Conservation (phyloP, 2,329 filamentous ascomycete species). For the Penicillium brasilianum region DNA sequence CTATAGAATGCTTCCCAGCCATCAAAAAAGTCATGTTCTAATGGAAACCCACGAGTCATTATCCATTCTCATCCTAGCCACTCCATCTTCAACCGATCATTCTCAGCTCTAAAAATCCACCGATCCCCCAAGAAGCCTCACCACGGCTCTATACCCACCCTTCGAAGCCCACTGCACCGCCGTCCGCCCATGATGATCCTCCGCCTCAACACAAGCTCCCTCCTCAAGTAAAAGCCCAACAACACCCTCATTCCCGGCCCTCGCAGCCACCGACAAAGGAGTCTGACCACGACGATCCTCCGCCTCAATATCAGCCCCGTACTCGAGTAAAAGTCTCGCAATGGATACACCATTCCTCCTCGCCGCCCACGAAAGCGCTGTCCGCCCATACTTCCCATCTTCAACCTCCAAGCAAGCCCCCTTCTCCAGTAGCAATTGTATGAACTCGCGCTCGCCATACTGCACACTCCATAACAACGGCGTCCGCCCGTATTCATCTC, state of each 20-base stretch:
- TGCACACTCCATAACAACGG: neutral
- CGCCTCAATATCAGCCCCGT: neutral
- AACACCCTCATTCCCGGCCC: neutral
- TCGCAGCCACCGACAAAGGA: neutral
- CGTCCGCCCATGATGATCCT: neutral
- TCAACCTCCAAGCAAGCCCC: neutral
- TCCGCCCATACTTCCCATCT: neutral
- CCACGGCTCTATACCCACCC: neutral
- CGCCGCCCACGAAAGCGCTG: neutral
- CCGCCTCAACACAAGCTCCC: neutral
- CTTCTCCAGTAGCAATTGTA: neutral
- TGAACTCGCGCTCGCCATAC: neutral
- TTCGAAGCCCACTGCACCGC: neutral
- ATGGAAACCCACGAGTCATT: neutral
- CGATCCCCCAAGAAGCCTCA: neutral
- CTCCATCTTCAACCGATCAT: neutral
- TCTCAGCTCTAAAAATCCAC: too few species aligned
- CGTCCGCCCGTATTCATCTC: neutral
- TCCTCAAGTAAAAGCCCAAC: neutral
- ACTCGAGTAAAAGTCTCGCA: neutral
- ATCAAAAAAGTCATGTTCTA: neutral
- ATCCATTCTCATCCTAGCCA: neutral
- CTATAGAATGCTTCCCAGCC: neutral
- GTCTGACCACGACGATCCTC: neutral
- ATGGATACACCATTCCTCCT: neutral